Evolutionary conservation across 1,284 basidiomycete genomes (phyloP).

Genomic region (Pyrrhoderma lamaoense): DNA sequence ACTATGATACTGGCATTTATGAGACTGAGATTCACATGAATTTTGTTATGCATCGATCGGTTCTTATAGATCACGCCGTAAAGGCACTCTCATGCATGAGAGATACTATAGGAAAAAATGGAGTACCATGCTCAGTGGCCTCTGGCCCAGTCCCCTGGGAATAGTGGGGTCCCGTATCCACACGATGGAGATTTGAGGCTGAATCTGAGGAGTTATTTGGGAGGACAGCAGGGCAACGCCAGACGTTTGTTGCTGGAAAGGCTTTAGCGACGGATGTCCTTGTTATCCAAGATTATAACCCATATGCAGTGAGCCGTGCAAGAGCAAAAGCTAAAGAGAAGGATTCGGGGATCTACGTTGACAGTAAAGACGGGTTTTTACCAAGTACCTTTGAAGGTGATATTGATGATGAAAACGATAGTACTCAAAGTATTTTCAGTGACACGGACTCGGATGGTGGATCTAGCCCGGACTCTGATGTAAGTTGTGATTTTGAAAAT

Average conservation of each 20-base stretch:
- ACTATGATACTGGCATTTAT: not conserved
- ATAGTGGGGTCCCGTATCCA: conserved; percentile 6
- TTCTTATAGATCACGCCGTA: conserved; percentile 5
- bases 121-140: not conserved
- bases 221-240: conserved; percentile 12
- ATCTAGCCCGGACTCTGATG: not conserved
- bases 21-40: conserved; percentile 1
- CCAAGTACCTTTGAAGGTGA: not conserved
- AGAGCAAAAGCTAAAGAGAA: not conserved
- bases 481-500: not conserved
- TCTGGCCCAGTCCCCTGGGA: conserved; percentile 1
- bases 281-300: conserved; percentile 12
- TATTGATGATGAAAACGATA: not conserved
- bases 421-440: not conserved
- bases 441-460: not conserved
- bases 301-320: not conserved
- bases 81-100: not conserved
- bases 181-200: conserved; percentile 4
- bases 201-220: conserved; percentile 1
- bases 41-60: conserved; percentile 11
- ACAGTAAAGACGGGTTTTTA: not conserved
- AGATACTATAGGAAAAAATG: not conserved
- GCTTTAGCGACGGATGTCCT: not conserved
- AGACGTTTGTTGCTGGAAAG: not conserved
- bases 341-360: not conserved